Conservation (phyloP, 495 filamentous ascomycete species). For the Thermothielavioides terrestris region DNA sequence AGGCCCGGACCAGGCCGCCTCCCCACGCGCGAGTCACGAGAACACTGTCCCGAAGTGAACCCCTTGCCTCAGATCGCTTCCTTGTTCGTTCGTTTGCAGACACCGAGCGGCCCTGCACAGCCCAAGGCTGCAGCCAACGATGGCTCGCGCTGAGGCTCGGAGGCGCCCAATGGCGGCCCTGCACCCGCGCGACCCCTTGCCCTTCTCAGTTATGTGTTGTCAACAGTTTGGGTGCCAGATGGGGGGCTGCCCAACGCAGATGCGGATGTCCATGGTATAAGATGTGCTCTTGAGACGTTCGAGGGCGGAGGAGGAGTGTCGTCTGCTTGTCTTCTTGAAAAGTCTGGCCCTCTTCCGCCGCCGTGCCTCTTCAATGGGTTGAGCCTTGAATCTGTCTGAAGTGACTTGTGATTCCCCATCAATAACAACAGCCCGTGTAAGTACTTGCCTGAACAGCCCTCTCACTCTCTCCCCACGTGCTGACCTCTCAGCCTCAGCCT, state of each 20-base stretch:
- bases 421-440: background rate
- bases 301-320: background rate
- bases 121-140: background rate
- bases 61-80: background rate
- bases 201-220: constrained; percentile 5
- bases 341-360: background rate
- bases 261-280: background rate
- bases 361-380: background rate
- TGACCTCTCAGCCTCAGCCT: too few relatives aligned
- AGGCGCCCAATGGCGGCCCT: constrained; percentile 6
- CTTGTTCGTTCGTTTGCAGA: too few relatives aligned
- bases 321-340: background rate
- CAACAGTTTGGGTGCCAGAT: background rate
- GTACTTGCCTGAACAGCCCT: too few relatives aligned
- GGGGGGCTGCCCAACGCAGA: constrained; percentile 7
- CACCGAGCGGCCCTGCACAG: constrained; percentile 4
- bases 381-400: too few relatives aligned
- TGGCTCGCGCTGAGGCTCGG: background rate
- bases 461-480: too few relatives aligned
- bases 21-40: background rate
- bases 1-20: too few relatives aligned
- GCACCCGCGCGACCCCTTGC: constrained; percentile 5
- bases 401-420: too few relatives aligned
- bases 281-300: background rate
- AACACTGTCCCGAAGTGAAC: background rate